Conservation (phyloP, 2,329 filamentous ascomycete species). For the Pyricularia sp. region DNA sequence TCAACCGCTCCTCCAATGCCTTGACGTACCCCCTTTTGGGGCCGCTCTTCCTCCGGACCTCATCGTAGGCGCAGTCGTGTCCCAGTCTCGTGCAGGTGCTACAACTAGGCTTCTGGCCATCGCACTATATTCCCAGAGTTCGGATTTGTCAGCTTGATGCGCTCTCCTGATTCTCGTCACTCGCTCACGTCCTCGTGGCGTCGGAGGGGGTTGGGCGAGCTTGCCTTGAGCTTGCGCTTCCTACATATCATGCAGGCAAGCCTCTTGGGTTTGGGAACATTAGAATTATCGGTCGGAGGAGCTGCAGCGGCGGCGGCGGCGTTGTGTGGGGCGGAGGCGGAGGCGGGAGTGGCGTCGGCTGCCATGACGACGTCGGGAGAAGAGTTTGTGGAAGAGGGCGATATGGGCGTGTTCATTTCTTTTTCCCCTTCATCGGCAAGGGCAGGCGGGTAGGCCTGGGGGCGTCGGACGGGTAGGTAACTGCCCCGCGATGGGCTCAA, state of each 20-base stretch:
- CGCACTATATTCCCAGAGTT: constrained; percentile 42
- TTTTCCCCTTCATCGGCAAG: background rate
- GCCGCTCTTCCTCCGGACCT: constrained; percentile 87
- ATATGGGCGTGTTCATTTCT: constrained; percentile 6
- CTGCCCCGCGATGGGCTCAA: background rate
- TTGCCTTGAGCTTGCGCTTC: constrained; percentile 69
- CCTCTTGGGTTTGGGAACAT: constrained; percentile 73
- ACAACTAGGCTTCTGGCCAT: constrained; percentile 75
- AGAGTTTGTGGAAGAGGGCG: constrained; percentile 18
- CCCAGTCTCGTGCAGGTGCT: constrained; percentile 81
- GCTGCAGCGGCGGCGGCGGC: constrained; percentile 16
- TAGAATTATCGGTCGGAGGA: constrained; percentile 28
- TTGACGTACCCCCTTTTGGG: constrained; percentile 94
- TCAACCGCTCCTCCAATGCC: constrained; percentile 82
- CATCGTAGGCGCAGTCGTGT: constrained; percentile 84
- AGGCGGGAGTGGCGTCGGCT: constrained; percentile 12
- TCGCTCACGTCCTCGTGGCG: background rate
- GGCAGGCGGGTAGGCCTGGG: background rate
- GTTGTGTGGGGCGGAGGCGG: constrained; percentile 3
- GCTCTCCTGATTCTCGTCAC: background rate
- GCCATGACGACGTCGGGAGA: constrained; percentile 19
- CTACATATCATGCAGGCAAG: constrained; percentile 92
- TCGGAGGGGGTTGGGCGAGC: background rate
- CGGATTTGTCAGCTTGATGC: background rate
- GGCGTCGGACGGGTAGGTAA: background rate